phyloP scores from a whole-genome alignment of 352 stramenopile species.

The Saprolegnia diclina region DNA sequence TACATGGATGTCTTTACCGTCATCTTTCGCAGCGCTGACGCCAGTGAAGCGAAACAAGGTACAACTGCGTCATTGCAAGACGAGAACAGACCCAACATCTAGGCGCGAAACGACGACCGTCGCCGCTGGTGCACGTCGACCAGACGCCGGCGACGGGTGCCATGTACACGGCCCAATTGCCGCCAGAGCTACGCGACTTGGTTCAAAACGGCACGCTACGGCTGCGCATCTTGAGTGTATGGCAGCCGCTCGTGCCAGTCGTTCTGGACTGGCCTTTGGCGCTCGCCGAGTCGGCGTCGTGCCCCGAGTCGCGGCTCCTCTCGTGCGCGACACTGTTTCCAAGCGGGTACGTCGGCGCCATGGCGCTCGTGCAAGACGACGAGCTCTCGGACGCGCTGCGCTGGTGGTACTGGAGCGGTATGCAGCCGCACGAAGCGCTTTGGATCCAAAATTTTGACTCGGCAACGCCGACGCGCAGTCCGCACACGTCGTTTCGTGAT shows the following conservation, averaged over 20 bases:
- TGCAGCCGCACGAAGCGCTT: slow-evolving; percentile 4
- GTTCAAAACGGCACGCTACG: neutral
- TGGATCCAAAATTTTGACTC: slow-evolving; percentile 26
- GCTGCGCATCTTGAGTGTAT: slow-evolving; percentile 22
- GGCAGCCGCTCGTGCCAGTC: slow-evolving; percentile 16
- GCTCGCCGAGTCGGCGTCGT: slow-evolving; percentile 8
- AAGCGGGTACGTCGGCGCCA: neutral
- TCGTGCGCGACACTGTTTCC: slow-evolving; percentile 9
- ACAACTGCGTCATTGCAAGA: neutral
- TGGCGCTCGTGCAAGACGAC: slow-evolving; percentile 8
- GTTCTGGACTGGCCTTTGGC: slow-evolving; percentile 21
- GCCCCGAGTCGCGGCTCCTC: neutral
- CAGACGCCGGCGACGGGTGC: slow-evolving; percentile 11
- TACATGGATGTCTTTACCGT: slow-evolving; percentile 2
- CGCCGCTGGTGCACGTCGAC: slow-evolving; percentile 23
- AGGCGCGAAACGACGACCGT: neutral
- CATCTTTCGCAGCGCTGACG: slow-evolving; percentile 12
- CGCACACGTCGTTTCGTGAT: slow-evolving; percentile 24
- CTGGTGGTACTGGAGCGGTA: slow-evolving; percentile 28
- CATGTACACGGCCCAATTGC: neutral
- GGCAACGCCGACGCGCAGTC: neutral
- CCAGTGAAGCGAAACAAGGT: neutral
- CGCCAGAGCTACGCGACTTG: neutral
- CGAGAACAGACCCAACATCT: neutral
- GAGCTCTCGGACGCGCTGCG: neutral